Evolutionary conservation across 108 stramenopile genomes (phyloP), one percentile per base, ranked within the genome.

Genomic region (Poteriospumella lacustris): DNA sequence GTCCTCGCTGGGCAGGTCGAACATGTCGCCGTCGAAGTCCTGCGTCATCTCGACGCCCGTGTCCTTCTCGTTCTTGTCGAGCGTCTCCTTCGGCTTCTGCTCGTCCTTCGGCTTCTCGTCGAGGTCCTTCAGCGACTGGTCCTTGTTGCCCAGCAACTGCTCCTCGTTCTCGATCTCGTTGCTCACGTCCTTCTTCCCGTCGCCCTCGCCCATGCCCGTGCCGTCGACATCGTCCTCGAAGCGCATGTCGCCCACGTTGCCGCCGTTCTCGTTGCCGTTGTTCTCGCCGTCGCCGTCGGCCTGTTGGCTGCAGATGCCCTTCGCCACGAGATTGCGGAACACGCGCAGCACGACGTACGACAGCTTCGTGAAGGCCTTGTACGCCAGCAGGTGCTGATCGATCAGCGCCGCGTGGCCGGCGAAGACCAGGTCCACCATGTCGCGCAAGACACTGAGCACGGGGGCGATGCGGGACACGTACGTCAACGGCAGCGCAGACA

Each of bases 131-230:
- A 67, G 3, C 36, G 28, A 1, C 3, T 72, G 39, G 31, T 67
- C 39, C 83, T 97, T 94, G 39, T 94, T 79, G 0, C 96, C 98
- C 5, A 96, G 81, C 9, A 97, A 87, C 80, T 97, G 96, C 43
- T 97, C 98, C 80, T 97, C 98, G 77, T 93, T 92, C 62, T 96
- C 95, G 24, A 99, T 89, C 70, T 99, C 91, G 75, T 97, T 94
- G 0, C 92, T 95, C 0, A 99, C 96, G 80, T 99, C 98, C 58
- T 93, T 91, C 41, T 59, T 76, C 44, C 78, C 91, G 28, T 96
- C 94, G 24, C 98, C 98, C 85, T 96, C 95, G 0, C 98, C 98
- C 96, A 99, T 97, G 24, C 98, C 98, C 0, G 95, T 97, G 38
- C 98, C 98, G 73, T 97, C 96, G 0, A 91, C 89, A 67, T 97